Conservation (phyloP, 352 stramenopile species). For the Thraustochytrium sp. region DNA sequence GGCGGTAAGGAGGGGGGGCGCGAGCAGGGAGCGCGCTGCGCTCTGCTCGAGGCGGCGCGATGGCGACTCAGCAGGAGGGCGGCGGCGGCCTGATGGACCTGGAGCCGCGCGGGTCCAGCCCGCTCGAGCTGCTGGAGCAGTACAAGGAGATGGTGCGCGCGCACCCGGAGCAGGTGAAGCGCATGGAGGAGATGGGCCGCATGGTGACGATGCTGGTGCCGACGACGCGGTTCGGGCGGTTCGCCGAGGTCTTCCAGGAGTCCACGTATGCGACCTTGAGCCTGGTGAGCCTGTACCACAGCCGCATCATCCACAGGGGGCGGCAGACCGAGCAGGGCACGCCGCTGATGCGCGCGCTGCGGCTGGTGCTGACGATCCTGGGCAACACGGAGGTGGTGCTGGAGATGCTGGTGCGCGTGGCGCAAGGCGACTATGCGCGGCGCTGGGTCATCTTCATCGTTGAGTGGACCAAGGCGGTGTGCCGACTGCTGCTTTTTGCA, state of each 20-base stretch:
- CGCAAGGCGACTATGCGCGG: background rate
- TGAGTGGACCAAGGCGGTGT: slow-evolving; percentile 20
- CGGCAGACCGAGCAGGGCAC: background rate
- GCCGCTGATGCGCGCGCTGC: background rate
- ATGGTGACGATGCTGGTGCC: slow-evolving; percentile 34
- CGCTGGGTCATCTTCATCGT: background rate
- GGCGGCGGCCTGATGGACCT: too few relatives aligned
- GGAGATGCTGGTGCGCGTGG: slow-evolving; percentile 14
- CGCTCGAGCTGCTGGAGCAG: background rate
- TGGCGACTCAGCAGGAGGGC: too few relatives aligned
- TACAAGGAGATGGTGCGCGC: slow-evolving; percentile 37
- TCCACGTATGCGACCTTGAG: background rate
- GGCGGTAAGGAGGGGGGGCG: too few relatives aligned
- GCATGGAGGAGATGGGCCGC: slow-evolving; percentile 33
- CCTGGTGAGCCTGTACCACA: slow-evolving; percentile 34
- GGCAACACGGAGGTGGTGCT: slow-evolving; percentile 26
- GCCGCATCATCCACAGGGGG: slow-evolving; percentile 10
- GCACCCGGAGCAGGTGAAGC: slow-evolving; percentile 38
- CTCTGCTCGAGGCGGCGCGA: too few relatives aligned
- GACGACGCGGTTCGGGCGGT: slow-evolving; percentile 12
- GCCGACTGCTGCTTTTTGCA: background rate
- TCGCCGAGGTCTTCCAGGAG: slow-evolving; percentile 35
- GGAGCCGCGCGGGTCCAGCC: background rate
- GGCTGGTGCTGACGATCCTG: background rate
- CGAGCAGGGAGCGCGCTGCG: too few relatives aligned